phyloP scores from a whole-genome alignment of 1,284 basidiomycete species.

The Ceratobasidium papillatum region DNA sequence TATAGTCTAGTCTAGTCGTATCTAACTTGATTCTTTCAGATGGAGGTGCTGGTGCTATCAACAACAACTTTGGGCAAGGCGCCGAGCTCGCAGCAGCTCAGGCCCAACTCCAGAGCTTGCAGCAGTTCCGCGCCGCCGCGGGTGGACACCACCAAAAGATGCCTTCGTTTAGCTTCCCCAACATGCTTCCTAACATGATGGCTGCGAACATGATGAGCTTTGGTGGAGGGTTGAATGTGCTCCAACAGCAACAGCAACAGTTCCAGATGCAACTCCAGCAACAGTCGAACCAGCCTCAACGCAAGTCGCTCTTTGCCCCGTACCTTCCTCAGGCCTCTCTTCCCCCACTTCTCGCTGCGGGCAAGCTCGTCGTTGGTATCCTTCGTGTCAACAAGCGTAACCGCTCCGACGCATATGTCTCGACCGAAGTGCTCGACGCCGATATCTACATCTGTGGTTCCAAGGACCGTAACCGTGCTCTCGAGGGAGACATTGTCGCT shows the following conservation, averaged over 20 bases:
- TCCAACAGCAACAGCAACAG: constrained; percentile 87
- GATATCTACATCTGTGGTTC: constrained; percentile 99
- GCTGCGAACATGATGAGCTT: constrained; percentile 94
- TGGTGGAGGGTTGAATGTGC: constrained; percentile 77
- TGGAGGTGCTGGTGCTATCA: constrained; percentile 75
- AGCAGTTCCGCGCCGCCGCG: constrained; percentile 95
- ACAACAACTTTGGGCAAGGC: constrained; percentile 66
- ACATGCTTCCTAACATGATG: constrained; percentile 95
- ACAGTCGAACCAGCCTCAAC: constrained; percentile 87
- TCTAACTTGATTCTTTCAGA: constrained; percentile 57
- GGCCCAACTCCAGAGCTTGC: constrained; percentile 93
- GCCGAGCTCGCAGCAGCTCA: constrained; percentile 93
- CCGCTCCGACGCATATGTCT: constrained; percentile 97
- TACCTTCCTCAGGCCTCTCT: constrained; percentile 98
- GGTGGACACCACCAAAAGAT: constrained; percentile 96
- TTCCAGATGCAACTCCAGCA: constrained; percentile 82
- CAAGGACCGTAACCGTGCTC: constrained; percentile 97
- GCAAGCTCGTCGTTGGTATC: constrained; percentile 97
- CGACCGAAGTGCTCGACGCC: constrained; percentile 98
- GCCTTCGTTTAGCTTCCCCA: constrained; percentile 96
- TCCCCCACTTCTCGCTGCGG: constrained; percentile 95
- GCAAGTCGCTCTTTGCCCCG: constrained; percentile 98
- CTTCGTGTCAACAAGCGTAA: constrained; percentile 99
- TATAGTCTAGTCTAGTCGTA: constrained; percentile 10
- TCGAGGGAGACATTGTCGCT: constrained; percentile 98